Percentiles rank a stretch among this genome's conserved stretches.
phyloP scores from a whole-genome alignment of 1,284 basidiomycete genomes.

The Leccinum pachyderme region DNA sequence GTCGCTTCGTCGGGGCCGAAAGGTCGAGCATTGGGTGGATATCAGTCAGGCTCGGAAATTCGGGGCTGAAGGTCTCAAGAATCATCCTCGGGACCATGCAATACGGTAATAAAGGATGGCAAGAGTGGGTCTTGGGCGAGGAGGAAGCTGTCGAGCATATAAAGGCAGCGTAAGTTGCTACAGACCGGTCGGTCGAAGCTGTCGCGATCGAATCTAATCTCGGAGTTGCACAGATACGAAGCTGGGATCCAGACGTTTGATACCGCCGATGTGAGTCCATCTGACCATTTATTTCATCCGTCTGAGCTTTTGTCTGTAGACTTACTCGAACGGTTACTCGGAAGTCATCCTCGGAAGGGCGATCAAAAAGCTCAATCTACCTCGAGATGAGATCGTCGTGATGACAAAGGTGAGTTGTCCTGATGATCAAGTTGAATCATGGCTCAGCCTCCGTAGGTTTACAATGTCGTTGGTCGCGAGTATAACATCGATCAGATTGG shows the following conservation, averaged over 20 bases:
- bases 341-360: slow-evolving; percentile 79
- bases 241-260: slow-evolving; percentile 71
- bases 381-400: slow-evolving; percentile 74
- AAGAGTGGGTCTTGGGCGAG: slow-evolving; percentile 54
- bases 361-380: slow-evolving; percentile 68
- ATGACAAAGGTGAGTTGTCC: slow-evolving; percentile 61
- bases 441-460: slow-evolving; percentile 31
- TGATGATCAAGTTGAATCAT: not conserved
- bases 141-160: slow-evolving; percentile 61
- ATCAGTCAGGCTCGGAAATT: slow-evolving; percentile 47
- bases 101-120: slow-evolving; percentile 49
- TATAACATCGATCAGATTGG: slow-evolving; percentile 16
- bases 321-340: slow-evolving; percentile 70
- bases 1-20: not conserved
- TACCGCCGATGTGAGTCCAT: slow-evolving; percentile 49
- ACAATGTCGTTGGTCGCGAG: slow-evolving; percentile 36
- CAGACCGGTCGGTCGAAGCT: not conserved
- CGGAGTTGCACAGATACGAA: slow-evolving; percentile 42
- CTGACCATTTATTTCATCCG: not conserved
- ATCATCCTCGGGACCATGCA: slow-evolving; percentile 48
- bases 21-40: not conserved
- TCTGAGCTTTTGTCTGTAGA: slow-evolving; percentile 28
- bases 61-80: slow-evolving; percentile 51
- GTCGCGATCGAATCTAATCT: not conserved
- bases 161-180: slow-evolving; percentile 45